Evolutionary conservation across 2,329 filamentous ascomycete species (phyloP), one percentile per base, ranked within the genome.

Genomic region (Fusarium metavorans): DNA sequence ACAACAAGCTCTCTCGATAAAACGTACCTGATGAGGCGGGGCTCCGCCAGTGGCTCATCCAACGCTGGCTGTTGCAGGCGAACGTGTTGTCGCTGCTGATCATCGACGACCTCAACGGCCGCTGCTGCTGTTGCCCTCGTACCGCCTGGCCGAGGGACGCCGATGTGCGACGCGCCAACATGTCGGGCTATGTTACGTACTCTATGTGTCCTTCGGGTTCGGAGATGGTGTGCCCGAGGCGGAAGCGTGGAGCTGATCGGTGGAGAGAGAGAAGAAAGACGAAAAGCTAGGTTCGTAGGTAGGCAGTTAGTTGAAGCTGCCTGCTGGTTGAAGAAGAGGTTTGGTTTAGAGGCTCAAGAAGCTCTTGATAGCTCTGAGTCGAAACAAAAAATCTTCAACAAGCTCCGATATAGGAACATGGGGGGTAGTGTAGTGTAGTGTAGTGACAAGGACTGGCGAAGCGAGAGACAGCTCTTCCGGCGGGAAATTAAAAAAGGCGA

Each of bases 1-100:
- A 62, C 41, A 62, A 59, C 56, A 74, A 74, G 43, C 43, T 64
- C 45, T 59, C 45, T 62, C 20, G 60, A 58, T 27, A 66, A 66
- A 71, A 78, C 77, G 74, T 76, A 78, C 77, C 77, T 72, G 65
- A 76, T 41, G 66, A 65, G 57, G 72, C 62, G 70, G 75, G 67
- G 64, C 67, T 64, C 35, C 52, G 60, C 66, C 67, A 62, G 16
- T 58, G 72, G 70, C 75, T 75, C 66, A 52, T 64, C 64, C 73
- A 75, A 70, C 75, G 60, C 68, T 70, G 71, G 59, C 64, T 45
- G 64, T 58, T 45, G 48, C 50, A 43, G 13, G n/a, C 25, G 20
- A 50, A 34, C 54, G 52, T 69, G 63, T 25, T 45, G 62, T 37
- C 54, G 54, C 34, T 50, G 39, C 50, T 71, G 27, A 77, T 32